Conservation (phyloP, 2,329 filamentous ascomycete species). For the Clathrospora elynae region DNA sequence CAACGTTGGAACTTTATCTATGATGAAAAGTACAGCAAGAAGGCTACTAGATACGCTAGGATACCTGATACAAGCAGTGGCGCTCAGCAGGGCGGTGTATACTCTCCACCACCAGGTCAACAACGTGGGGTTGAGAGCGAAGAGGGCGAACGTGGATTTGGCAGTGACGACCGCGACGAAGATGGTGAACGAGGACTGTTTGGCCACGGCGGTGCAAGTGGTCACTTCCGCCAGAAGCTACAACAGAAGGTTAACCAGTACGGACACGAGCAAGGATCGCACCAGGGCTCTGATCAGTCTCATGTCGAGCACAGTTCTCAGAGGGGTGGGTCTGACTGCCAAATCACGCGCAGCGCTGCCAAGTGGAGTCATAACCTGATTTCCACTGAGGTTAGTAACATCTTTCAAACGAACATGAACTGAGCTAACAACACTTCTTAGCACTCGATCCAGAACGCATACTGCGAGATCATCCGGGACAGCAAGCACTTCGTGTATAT, state of each 20-base stretch:
- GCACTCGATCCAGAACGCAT: conserved; percentile 87
- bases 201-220: conserved; percentile 27
- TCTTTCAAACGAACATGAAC: not conserved
- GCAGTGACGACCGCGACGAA: conserved; percentile 25
- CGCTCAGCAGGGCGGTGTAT: conserved; percentile 48
- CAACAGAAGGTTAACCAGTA: conserved; percentile 31
- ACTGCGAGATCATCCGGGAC: conserved; percentile 71
- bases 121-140: conserved; percentile 42
- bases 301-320: conserved; percentile 42
- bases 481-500: conserved; percentile 78
- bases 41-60: conserved; percentile 56
- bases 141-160: conserved; percentile 46
- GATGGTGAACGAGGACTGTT: conserved; percentile 44
- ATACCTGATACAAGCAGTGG: conserved; percentile 38
- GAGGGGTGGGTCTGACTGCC: conserved; percentile 38
- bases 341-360: conserved; percentile 48
- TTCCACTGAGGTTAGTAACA: conserved; percentile 56
- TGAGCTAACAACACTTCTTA: conserved; percentile 23
- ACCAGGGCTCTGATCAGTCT: conserved; percentile 29
- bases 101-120: conserved; percentile 49
- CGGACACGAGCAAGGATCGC: conserved; percentile 18
- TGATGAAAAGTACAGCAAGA: conserved; percentile 74
- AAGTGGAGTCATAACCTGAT: conserved; percentile 65
- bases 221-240: conserved; percentile 37
- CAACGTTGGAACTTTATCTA: conserved; percentile 94